Evolutionary conservation across 169 alveolate genomes (phyloP), one percentile per base, ranked within the genome.

Genomic region (Miamiensis avidus): DNA sequence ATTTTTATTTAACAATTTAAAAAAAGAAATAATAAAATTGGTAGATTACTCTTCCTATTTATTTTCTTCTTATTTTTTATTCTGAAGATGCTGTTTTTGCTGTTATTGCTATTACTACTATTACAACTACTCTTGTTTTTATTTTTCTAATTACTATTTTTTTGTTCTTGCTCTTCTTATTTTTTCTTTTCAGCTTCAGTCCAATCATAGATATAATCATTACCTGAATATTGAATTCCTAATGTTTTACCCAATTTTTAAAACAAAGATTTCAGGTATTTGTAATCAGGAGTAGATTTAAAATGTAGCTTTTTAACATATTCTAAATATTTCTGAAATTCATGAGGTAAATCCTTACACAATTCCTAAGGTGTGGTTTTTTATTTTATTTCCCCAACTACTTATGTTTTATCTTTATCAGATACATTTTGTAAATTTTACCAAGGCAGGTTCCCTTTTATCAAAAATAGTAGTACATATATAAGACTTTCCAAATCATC

Each of bases 381-480:
- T 65, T 89, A 31, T 89, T 93, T 93, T 75, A 87, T 75, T 77
- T 87, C 84, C 64, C 89, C 89, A 20, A 93, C 90, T 25, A 89
- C 29, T 85, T 31, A 33, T 69, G 85, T 72, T 28, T 74, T 85
- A 1, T 85, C 89, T 33, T 85, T 85, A 11, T 76, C 89, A 49
- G 81, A 30, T 20, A 34, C 85, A 69, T 72, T 85, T 31, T 85
- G 65, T 64, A 77, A 28, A 0, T 65, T 85, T 73, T 85, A 73
- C 96, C 96, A 93, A 27, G 96, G 96, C 31, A 93, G 73, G 75
- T 82, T 76, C 27, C 88, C 96, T 84, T 82, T 84, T 75, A 91
- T 78, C 65, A 93, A 88, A 88, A 91, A 91, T 72, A 91, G 74
- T 65, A 93, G 34, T 25, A 91, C 89, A 89, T 91, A 93, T 31